Evolutionary conservation across 2,329 filamentous ascomycete genomes (phyloP).

Genomic region (Clarireedia homoeocarpa): DNA sequence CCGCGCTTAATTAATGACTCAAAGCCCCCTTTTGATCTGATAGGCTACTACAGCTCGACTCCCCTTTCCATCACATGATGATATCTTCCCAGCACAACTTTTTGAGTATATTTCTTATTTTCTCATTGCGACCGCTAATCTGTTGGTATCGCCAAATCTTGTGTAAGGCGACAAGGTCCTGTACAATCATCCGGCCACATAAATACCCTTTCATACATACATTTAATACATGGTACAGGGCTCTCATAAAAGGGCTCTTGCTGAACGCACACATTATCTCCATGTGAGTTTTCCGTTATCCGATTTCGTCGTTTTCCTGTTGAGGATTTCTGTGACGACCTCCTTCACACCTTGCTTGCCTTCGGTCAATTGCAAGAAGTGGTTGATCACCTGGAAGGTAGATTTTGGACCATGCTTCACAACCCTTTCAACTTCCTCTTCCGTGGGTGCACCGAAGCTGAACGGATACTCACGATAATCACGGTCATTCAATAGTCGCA

Average conservation of each 20-base stretch:
- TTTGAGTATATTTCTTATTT: constrained; percentile 10
- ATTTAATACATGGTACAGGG: constrained; percentile 6
- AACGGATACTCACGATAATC: constrained; percentile 72
- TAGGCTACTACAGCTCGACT: constrained; percentile 8
- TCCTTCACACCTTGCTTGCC: constrained; percentile 62
- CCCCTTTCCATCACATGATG: constrained; percentile 22
- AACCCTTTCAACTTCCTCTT: constrained; percentile 47
- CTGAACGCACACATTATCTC: constrained; percentile 9
- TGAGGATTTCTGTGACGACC: constrained; percentile 61
- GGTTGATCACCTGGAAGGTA: constrained; percentile 51
- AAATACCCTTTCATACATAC: constrained; percentile 11
- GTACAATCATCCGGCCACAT: constrained; percentile 17
- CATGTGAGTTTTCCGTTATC: constrained; percentile 28
- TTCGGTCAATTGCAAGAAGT: constrained; percentile 51
- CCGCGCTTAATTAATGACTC: constrained; percentile 23
- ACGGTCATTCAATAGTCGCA: constrained; percentile 54
- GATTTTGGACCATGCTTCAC: constrained; percentile 36
- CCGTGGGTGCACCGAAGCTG: constrained; percentile 59
- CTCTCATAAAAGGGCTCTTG: constrained; percentile 3
- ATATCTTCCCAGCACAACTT: constrained; percentile 4
- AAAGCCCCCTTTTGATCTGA: constrained; percentile 12
- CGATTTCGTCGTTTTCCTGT: constrained; percentile 31
- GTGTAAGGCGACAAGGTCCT: constrained; percentile 7
- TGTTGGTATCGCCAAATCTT: constrained; percentile 7
- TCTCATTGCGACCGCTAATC: constrained; percentile 17